phyloP scores from a whole-genome alignment of 106 monocot species.

The Alisma plantagoaquatica region DNA sequence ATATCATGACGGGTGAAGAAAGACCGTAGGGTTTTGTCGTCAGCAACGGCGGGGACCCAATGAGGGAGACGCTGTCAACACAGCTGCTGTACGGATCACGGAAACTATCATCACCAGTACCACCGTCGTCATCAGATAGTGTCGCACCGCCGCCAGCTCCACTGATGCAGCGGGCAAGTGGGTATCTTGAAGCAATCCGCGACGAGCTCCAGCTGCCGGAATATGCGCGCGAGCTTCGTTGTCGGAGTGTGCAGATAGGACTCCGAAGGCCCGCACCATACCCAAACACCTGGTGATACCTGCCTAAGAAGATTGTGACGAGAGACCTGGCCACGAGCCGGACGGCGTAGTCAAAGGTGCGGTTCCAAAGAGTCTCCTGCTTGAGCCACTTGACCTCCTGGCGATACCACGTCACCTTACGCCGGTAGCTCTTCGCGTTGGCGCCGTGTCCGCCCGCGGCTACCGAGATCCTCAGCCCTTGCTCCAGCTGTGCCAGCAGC shows the following conservation, averaged over 20 bases:
- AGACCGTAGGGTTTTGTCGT: constrained; percentile 6
- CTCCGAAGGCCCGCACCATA: no score
- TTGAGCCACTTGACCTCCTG: constrained; percentile 48
- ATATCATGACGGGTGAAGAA: constrained; percentile 11
- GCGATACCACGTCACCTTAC: constrained; percentile 52
- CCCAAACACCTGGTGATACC: constrained; percentile 29
- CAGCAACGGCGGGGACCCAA: neutral
- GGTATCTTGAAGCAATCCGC: no score
- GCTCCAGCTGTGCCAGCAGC: constrained; percentile 57
- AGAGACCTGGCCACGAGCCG: constrained; percentile 52
- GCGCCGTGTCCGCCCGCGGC: neutral
- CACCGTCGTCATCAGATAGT: neutral
- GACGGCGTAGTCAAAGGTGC: constrained; percentile 38
- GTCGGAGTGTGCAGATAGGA: no score
- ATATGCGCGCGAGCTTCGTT: neutral
- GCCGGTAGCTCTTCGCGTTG: constrained; percentile 9
- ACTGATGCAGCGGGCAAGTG: neutral
- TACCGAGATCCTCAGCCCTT: constrained; percentile 16
- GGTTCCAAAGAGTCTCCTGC: constrained; percentile 55
- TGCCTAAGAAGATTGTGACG: constrained; percentile 43
- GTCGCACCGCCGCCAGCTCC: neutral
- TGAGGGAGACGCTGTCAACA: neutral
- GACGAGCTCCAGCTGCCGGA: neutral
- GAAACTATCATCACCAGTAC: neutral
- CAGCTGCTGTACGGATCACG: neutral